A percentile compares a stretch with the other conserved stretches of the same genome.
Conservation (phyloP, 2,329 filamentous ascomycete species). For the Apiospora rasikravindrae region DNA sequence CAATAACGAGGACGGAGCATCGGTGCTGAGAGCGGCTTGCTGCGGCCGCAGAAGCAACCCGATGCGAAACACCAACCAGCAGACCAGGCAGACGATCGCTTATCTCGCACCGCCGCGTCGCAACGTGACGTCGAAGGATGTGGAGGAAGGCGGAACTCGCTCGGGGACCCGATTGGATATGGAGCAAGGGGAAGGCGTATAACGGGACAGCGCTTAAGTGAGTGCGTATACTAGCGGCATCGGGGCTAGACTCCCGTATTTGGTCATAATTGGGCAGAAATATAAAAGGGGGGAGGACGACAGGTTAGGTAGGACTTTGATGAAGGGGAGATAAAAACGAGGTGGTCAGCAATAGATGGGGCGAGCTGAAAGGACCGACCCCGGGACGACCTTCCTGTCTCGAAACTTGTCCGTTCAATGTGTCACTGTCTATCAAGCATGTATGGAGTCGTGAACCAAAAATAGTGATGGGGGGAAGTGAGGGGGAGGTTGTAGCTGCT, state of each 20-base stretch:
- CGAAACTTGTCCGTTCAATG: neutral
- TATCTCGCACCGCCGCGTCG: neutral
- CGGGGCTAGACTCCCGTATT: neutral
- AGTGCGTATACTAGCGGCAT: neutral
- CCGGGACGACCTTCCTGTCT: neutral
- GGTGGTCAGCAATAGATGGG: neutral
- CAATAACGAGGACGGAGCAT: neutral
- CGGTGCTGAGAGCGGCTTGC: neutral
- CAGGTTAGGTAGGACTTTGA: neutral
- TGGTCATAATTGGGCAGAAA: neutral
- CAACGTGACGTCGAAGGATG: neutral
- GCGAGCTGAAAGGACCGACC: neutral
- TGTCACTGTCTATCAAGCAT: neutral
- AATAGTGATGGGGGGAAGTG: neutral
- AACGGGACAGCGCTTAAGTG: neutral
- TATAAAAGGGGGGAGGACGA: neutral
- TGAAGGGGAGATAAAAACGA: neutral
- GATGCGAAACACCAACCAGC: neutral
- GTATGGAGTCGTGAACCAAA: neutral
- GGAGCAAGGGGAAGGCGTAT: neutral
- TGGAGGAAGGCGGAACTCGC: neutral
- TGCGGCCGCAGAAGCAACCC: constrained; percentile 2
- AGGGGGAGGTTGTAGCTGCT: neutral
- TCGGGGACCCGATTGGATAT: neutral
- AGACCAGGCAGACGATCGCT: neutral